Evolutionary conservation across 495 filamentous ascomycete genomes (phyloP), one percentile per base, ranked within the genome.

Genomic region (Penicillium cataractarum): DNA sequence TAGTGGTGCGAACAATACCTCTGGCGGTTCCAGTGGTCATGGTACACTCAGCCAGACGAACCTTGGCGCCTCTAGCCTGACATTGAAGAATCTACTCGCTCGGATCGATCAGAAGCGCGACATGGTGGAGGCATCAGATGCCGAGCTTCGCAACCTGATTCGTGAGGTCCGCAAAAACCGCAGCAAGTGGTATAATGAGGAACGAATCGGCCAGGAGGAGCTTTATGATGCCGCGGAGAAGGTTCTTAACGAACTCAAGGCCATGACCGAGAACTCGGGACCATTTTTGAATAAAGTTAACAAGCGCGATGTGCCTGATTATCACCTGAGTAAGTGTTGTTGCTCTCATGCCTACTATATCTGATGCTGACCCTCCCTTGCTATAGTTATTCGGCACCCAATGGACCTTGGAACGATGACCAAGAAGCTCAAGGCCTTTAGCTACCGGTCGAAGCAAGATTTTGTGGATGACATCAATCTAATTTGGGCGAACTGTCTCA

Each of bases 371-470:
- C 58, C 2, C 52, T n/a, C 15, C 24, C 6, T 29, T 37, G 24
- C 52, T 53, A 63, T 71, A 95, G 89, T 98, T 63, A 97, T 98
- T 79, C 97, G 95, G 78, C 87, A 93, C 31, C 96, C 95, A 0
- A 99, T 99, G 95, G 95, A 99, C 74, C 86, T 99, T 46, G 95
- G 96, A 40, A 89, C 88, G 35, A 97, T 99, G 91, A 94, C 95
- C 37, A 99, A 99, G 80, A 98, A 97, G 78, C 86, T 99, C 33
- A 97, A 97, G 73, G 80, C 83, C 3, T 74, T 95, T 13, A 83
- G 84, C 22, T 99, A 97, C 81, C 94, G 91, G 73, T 97, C 92
- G 50, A 99, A 99, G 80, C 82, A 90, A 57, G 95, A 99, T 13
- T 99, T 99, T 65, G 92, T 97, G 33, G 86, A 89, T 54, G 95